These are phyloP conservation scores for Mucor racemosus DNA, from an alignment of 371 early-diverging fungal species.

Conservation along the genomic window DNA sequence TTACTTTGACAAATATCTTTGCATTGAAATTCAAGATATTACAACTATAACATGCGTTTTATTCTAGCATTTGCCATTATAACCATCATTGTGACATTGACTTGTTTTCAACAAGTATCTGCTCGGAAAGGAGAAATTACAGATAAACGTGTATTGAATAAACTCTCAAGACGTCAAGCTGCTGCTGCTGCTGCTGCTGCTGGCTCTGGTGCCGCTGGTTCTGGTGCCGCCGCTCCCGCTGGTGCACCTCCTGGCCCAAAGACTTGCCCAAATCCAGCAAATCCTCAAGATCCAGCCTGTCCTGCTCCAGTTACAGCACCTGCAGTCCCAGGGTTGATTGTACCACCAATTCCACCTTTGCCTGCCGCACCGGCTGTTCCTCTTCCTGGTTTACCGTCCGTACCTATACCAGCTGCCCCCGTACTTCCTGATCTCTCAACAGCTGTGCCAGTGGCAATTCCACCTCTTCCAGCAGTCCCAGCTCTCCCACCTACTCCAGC, in stretches of 20 bases:
- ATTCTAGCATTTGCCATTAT: not conserved
- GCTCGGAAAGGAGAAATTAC: not conserved
- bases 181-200: slow-evolving; percentile 1
- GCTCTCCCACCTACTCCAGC: not conserved
- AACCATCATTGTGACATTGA: not conserved
- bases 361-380: not conserved
- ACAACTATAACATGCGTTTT: not conserved
- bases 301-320: not conserved
- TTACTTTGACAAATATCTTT: not conserved
- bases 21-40: not conserved
- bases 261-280: not conserved
- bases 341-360: not conserved
- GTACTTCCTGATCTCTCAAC: not conserved
- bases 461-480: not conserved
- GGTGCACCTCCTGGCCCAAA: not conserved
- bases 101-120: not conserved
- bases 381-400: not conserved
- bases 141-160: slow-evolving; percentile 2
- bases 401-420: not conserved
- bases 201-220: not conserved
- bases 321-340: not conserved
- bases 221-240: not conserved
- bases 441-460: not conserved
- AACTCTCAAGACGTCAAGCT: not conserved
- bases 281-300: slow-evolving; percentile 2